These are phyloP conservation scores for Ceratorhiza oryzae-sativae DNA, from an alignment of 1,284 basidiomycete species.

Conservation along the genomic window DNA sequence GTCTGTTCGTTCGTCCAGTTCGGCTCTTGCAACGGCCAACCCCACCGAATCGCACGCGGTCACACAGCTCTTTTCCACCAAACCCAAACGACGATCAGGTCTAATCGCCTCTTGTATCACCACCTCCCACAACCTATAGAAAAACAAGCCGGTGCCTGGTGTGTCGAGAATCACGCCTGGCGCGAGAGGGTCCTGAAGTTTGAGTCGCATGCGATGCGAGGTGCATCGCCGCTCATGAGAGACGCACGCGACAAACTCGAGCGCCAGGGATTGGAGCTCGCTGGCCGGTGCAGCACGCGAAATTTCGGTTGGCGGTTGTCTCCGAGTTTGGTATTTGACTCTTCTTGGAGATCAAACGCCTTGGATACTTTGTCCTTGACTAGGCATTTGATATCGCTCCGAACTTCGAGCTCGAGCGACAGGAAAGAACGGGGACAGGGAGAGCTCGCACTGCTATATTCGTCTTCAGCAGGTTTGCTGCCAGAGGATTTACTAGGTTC, in stretches of 20 bases:
- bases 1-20: slow-evolving; percentile 1
- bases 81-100: not conserved
- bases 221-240: slow-evolving; percentile 25
- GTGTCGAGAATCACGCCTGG: slow-evolving; percentile 25
- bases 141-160: slow-evolving; percentile 28
- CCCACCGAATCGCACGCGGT: slow-evolving; percentile 18
- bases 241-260: slow-evolving; percentile 34
- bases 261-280: slow-evolving; percentile 14
- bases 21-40: not conserved
- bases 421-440: slow-evolving; percentile 1
- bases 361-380: slow-evolving; percentile 7
- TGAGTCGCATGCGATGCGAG: slow-evolving; percentile 16
- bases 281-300: not conserved
- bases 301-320: not conserved
- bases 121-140: slow-evolving; percentile 24
- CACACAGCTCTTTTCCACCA: not conserved
- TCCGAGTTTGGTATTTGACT: not conserved
- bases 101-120: slow-evolving; percentile 4
- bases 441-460: not conserved
- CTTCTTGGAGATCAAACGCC: not conserved
- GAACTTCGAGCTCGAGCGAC: slow-evolving; percentile 20
- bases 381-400: slow-evolving; percentile 19
- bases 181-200: not conserved
- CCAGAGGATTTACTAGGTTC: slow-evolving; percentile 12
- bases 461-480: slow-evolving; percentile 5